These are phyloP conservation scores for Sideroxylon spinosum DNA, from an alignment of 179 eudicot genomes.

Conservation along the genomic window DNA sequence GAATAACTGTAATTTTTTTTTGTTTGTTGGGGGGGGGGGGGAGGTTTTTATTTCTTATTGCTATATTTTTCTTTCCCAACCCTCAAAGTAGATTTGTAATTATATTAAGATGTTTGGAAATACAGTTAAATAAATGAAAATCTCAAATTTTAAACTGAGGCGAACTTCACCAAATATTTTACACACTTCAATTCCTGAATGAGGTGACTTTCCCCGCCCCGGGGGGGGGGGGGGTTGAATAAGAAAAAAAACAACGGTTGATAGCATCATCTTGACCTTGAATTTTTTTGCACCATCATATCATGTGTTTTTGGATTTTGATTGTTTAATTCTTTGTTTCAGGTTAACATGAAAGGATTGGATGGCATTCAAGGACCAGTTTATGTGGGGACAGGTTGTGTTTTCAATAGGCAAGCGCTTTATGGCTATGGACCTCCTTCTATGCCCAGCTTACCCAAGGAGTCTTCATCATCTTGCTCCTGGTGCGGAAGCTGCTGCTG, in stretches of 20 bases:
- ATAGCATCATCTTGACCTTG: background rate
- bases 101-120: background rate
- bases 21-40: too few relatives aligned
- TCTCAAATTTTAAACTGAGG: background rate
- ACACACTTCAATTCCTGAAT: slow-evolving; percentile 5
- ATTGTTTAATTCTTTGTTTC: slow-evolving; percentile 1
- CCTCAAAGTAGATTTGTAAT: background rate
- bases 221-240: too few relatives aligned
- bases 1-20: slow-evolving; percentile 11
- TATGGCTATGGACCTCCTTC: slow-evolving; percentile 83
- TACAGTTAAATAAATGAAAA: background rate
- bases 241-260: too few relatives aligned
- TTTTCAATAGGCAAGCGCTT: slow-evolving; percentile 87
- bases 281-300: too few relatives aligned
- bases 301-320: too few relatives aligned
- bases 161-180: background rate
- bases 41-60: background rate
- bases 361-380: slow-evolving; percentile 99
- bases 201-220: slow-evolving; percentile 5
- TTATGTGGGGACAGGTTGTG: slow-evolving; percentile 92
- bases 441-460: slow-evolving; percentile 45
- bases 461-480: slow-evolving; percentile 53
- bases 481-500: slow-evolving; percentile 47
- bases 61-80: background rate
- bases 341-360: slow-evolving; percentile 92